These are phyloP conservation scores for Corchorus olitorius DNA, from an alignment of 345 rosid species.

Conservation along the genomic window DNA sequence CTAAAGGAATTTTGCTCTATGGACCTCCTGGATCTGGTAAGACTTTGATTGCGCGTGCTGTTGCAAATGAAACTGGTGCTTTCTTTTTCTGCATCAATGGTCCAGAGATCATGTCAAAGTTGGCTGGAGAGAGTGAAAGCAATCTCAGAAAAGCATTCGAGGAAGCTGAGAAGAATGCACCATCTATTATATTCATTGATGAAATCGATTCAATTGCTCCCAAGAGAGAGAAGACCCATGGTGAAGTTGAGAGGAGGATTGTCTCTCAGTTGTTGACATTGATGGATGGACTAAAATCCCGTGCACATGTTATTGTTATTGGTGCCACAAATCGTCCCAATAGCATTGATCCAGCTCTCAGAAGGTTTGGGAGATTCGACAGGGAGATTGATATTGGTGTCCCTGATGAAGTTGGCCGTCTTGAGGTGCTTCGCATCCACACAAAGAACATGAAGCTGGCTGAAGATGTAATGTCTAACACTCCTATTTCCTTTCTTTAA, in stretches of 20 bases:
- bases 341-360: slow-evolving; percentile 90
- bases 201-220: slow-evolving; percentile 98
- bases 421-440: slow-evolving; percentile 96
- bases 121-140: slow-evolving; percentile 99
- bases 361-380: slow-evolving; percentile 95
- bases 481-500: not conserved
- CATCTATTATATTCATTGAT: slow-evolving; percentile 90
- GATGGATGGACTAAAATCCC: slow-evolving; percentile 92
- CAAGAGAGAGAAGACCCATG: slow-evolving; percentile 91
- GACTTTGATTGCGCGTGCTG: slow-evolving; percentile 95
- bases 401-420: slow-evolving; percentile 98
- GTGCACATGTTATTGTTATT: slow-evolving; percentile 91
- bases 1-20: slow-evolving; percentile 85
- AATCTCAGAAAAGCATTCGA: slow-evolving; percentile 96
- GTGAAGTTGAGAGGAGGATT: slow-evolving; percentile 97
- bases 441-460: slow-evolving; percentile 98
- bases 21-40: slow-evolving; percentile 92
- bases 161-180: slow-evolving; percentile 98
- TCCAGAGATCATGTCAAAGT: slow-evolving; percentile 93
- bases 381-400: slow-evolving; percentile 96
- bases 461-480: slow-evolving; percentile 65
- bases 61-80: slow-evolving; percentile 96
- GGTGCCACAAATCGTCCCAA: slow-evolving; percentile 99
- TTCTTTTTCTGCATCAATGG: slow-evolving; percentile 97
- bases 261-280: slow-evolving; percentile 93